phyloP scores from a whole-genome alignment of 2,329 filamentous ascomycete genomes.

The Colletotrichum gigasporum region DNA sequence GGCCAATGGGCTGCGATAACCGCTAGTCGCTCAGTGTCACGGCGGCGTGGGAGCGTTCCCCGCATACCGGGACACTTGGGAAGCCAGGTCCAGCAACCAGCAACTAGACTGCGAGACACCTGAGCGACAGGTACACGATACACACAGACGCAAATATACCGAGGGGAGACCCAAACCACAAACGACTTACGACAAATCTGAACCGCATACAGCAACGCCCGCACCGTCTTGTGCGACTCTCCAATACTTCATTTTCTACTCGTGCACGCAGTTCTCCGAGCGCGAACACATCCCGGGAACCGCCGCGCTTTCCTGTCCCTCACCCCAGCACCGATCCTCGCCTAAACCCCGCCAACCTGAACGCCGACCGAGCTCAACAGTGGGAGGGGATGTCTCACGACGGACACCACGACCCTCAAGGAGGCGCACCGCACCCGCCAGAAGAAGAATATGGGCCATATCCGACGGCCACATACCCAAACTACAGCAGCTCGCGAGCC shows the following conservation, averaged over 20 bases:
- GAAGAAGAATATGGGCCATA: slow-evolving; percentile 48
- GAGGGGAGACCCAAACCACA: not conserved
- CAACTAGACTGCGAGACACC: too few species aligned
- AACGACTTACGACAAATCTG: slow-evolving; percentile 7
- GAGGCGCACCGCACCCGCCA: slow-evolving; percentile 37
- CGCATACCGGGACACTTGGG: slow-evolving; percentile 58
- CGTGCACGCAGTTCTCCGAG: not conserved
- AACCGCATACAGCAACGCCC: not conserved
- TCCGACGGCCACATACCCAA: slow-evolving; percentile 35
- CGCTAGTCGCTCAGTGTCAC: slow-evolving; percentile 64
- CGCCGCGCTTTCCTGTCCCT: not conserved
- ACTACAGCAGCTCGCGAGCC: slow-evolving; percentile 34
- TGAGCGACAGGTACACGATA: slow-evolving; percentile 9
- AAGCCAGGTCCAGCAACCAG: slow-evolving; percentile 27
- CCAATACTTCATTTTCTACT: slow-evolving; percentile 25
- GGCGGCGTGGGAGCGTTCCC: slow-evolving; percentile 67
- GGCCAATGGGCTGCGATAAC: slow-evolving; percentile 67
- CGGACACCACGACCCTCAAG: slow-evolving; percentile 46
- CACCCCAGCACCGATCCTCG: not conserved
- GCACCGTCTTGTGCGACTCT: not conserved
- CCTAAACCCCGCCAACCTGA: not conserved
- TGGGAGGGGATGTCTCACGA: slow-evolving; percentile 61
- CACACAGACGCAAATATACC: not conserved
- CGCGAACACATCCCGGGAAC: not conserved
- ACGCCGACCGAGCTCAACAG: slow-evolving; percentile 13